Conservation (phyloP, 345 rosid genomes). For the Nasturtium officinale region DNA sequence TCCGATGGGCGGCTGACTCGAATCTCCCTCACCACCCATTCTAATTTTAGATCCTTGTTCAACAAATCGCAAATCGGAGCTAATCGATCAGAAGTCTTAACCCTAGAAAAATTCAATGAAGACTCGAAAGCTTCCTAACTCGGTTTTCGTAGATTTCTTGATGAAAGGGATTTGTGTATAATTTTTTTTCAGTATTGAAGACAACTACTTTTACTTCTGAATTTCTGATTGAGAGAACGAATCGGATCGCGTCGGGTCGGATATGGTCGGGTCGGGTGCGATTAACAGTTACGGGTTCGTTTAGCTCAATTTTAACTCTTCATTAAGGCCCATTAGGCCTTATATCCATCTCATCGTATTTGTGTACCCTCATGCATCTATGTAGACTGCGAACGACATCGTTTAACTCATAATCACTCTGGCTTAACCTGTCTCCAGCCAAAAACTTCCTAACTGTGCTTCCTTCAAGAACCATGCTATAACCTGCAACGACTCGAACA, state of each 20-base stretch:
- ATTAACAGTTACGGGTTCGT: neutral
- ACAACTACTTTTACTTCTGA: neutral
- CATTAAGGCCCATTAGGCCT: constrained; percentile 3
- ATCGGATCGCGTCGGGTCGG: neutral
- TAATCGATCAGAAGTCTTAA: constrained; percentile 28
- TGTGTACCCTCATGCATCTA: constrained; percentile 39
- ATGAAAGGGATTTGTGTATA: constrained; percentile 22
- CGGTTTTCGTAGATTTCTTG: constrained; percentile 36
- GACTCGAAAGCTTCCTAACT: constrained; percentile 23
- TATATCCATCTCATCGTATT: neutral
- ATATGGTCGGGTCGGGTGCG: neutral
- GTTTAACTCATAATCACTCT: constrained; percentile 34
- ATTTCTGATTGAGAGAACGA: neutral
- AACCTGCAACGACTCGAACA: constrained; percentile 52
- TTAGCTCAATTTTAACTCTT: neutral
- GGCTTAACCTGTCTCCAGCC: constrained; percentile 57
- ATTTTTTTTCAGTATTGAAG: neutral
- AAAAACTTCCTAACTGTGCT: constrained; percentile 44
- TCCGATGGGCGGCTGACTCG: constrained; percentile 53
- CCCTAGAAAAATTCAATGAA: constrained; percentile 32
- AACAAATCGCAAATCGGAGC: constrained; percentile 6
- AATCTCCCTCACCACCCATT: constrained; percentile 64
- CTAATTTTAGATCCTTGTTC: constrained; percentile 13
- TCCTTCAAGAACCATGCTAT: constrained; percentile 58
- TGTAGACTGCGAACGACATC: constrained; percentile 44